A percentile compares a stretch with the other conserved stretches of the same genome.
Conservation (phyloP, 1,284 basidiomycete genomes). For the Veloboletus limbatus region DNA sequence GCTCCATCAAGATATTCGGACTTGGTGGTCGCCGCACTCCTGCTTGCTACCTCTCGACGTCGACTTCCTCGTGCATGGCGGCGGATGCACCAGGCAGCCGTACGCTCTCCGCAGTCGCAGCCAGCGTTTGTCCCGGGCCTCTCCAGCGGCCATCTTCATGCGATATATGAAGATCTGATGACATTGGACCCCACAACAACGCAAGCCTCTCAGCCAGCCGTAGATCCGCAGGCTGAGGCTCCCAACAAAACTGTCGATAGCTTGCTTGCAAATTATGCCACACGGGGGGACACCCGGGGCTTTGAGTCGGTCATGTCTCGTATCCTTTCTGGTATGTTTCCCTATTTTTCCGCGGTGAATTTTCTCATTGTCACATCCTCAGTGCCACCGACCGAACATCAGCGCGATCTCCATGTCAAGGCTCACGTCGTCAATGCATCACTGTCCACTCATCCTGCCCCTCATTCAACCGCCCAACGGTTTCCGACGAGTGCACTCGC, state of each 20-base stretch:
- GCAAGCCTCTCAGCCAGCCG: not conserved
- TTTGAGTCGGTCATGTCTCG: constrained; percentile 47
- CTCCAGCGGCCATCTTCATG: not conserved
- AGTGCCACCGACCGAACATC: constrained; percentile 50
- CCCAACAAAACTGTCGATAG: constrained; percentile 42
- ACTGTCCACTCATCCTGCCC: constrained; percentile 25
- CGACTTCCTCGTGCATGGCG: constrained; percentile 10
- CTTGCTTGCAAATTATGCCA: constrained; percentile 51
- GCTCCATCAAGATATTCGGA: constrained; percentile 2
- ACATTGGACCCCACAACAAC: not conserved
- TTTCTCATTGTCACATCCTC: constrained; percentile 1
- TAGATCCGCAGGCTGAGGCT: constrained; percentile 17
- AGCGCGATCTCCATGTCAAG: constrained; percentile 68
- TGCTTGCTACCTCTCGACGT: constrained; percentile 4
- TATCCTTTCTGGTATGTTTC: constrained; percentile 42
- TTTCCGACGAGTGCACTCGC: constrained; percentile 57
- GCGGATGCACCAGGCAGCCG: constrained; percentile 24
- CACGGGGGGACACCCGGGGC: constrained; percentile 42
- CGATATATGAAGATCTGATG: constrained; percentile 6
- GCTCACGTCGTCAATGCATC: constrained; percentile 44
- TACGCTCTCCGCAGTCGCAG: not conserved
- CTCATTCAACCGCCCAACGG: constrained; percentile 20
- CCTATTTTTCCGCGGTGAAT: not conserved
- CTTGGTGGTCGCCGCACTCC: no score
- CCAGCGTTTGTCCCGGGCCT: not conserved